phyloP scores from a whole-genome alignment of 1,284 basidiomycete species.

The Ustilago tritici region DNA sequence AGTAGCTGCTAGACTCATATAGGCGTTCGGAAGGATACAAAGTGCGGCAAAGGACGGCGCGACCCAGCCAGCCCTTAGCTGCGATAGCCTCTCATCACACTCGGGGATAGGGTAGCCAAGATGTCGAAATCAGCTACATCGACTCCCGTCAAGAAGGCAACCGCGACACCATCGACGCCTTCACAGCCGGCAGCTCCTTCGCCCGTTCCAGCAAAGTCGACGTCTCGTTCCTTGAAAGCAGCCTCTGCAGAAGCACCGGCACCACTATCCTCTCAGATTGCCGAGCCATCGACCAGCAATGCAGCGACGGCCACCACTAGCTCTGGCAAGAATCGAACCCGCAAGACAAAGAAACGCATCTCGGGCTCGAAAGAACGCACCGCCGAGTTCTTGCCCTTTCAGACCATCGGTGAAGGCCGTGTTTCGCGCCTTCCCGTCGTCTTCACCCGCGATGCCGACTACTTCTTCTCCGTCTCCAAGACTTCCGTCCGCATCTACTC shows the following conservation, averaged over 20 bases:
- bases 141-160: constrained; percentile 29
- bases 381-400: constrained; percentile 37
- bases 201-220: constrained; percentile 8
- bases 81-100: not conserved
- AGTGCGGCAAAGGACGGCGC: not conserved
- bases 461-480: constrained; percentile 62
- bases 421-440: constrained; percentile 46
- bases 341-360: constrained; percentile 35
- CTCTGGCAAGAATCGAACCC: constrained; percentile 17
- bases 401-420: constrained; percentile 48
- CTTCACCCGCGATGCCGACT: constrained; percentile 56
- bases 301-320: constrained; percentile 5
- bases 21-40: not conserved
- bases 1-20: not conserved
- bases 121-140: constrained; percentile 34
- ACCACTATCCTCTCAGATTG: not conserved
- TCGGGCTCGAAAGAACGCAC: constrained; percentile 19
- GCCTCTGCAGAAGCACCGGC: constrained; percentile 11
- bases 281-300: constrained; percentile 26
- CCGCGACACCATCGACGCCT: constrained; percentile 15
- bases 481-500: constrained; percentile 63
- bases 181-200: constrained; percentile 12
- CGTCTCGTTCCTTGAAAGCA: constrained; percentile 9
- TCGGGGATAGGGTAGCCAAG: not conserved
- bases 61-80: not conserved